Evolutionary conservation across 192 early-diverging fungal genomes (phyloP).

Genomic region (Coemansia sp.): DNA sequence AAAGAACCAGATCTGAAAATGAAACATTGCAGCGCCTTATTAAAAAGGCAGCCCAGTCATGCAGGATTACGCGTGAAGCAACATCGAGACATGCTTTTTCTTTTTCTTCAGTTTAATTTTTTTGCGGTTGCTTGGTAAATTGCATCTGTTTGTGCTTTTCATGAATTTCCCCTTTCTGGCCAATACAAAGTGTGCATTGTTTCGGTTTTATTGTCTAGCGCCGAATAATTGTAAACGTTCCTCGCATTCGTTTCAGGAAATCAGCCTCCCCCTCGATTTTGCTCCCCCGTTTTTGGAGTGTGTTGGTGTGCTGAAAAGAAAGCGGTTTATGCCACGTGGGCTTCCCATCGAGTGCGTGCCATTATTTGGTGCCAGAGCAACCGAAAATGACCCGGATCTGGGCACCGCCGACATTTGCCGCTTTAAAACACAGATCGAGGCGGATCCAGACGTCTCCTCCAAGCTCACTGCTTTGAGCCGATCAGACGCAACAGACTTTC

Average conservation of each 20-base stretch:
- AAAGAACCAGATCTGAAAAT: neutral
- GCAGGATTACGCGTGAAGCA: constrained; percentile 4
- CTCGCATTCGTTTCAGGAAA: neutral
- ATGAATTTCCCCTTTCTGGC: neutral
- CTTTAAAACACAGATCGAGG: neutral
- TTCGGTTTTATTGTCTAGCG: neutral
- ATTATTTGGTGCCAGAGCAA: too few species aligned
- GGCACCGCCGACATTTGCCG: too few species aligned
- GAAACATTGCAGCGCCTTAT: neutral
- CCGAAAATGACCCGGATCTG: too few species aligned
- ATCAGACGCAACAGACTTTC: neutral
- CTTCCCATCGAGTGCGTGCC: too few species aligned
- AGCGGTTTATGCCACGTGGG: neutral
- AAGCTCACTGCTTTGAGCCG: neutral
- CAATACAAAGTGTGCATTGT: neutral
- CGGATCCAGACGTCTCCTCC: neutral
- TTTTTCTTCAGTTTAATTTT: neutral
- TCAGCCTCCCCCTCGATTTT: constrained; percentile 5
- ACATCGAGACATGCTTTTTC: neutral
- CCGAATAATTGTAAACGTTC: neutral
- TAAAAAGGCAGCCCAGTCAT: neutral
- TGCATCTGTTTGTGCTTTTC: neutral
- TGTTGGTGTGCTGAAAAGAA: neutral
- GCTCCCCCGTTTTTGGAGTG: neutral
- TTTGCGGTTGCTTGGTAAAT: neutral